Base-by-base conservation (phyloP, 2,329 filamentous ascomycete species). In the Bipolaris victoriae region DNA sequence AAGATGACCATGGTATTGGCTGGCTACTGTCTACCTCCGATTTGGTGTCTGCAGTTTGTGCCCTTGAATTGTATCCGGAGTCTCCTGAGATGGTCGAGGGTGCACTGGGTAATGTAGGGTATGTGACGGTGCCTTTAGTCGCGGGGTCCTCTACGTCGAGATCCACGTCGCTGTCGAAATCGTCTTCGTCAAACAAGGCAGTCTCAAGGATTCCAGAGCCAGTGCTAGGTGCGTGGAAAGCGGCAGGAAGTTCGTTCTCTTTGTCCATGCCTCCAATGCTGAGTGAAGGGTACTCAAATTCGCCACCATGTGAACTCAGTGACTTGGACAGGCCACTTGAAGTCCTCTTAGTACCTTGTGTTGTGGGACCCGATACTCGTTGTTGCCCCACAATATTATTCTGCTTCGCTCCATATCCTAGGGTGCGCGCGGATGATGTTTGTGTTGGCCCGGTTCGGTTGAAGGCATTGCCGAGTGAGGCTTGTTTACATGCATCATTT, bases 141-240 rank as follows among this genome's bases (percentile, higher is more conserved):
- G 80, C 76, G 0, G 88, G 86, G 57, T 86, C 82, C 57, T 90
- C 83, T 49, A 87, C 84, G 61, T 92, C 90, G 22, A 96, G 80
- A 53, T 92, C 85, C 18, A 88, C 84, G 65, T 97, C 92, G 71
- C 94, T 90, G 67, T 92, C 91, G 64, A 96, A 95, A 70, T 97
- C 93, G 66, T 94, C 88, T 61, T 92, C 90, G 58, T 87, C 85
- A 61, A 92, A 90, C 26, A 69, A 53, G 5, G 68, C 68, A 3
- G 64, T 55, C 40, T 68, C 58, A 22, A 78, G 72, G 7, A 57
- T 54, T 5, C 60, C 35, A 13, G 56, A 55, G 11, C 66, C 65
- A 41, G 49, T 64, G 31, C 61, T 58, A 4, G 59, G 46, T 9
- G 63, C 52, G n/a, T 61, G 61, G 22, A 61, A 63, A 6, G 57